These are phyloP conservation scores for Toxicodendron radicans DNA, from an alignment of 345 rosid species.

Conservation along the genomic window DNA sequence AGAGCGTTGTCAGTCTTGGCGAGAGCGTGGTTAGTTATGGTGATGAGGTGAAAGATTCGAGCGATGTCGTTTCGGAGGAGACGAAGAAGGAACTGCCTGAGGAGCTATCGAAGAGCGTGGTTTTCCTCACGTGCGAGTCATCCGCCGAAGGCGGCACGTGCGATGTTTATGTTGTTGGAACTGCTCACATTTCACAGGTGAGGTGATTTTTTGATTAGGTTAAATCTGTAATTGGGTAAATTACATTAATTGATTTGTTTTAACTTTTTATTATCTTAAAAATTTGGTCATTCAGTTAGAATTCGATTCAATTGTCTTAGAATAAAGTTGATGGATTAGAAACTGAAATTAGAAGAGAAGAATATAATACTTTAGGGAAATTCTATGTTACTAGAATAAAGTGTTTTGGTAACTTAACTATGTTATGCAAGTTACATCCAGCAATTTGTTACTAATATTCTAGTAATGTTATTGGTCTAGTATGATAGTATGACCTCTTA, in stretches of 20 bases:
- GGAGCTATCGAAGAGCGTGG: conserved; percentile 66
- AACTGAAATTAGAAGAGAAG: not conserved
- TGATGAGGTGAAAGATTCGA: conserved; percentile 36
- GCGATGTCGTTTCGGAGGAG: conserved; percentile 28
- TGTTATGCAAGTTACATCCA: not conserved
- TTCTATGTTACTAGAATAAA: not conserved
- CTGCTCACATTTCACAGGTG: conserved; percentile 95
- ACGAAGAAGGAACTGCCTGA: conserved; percentile 52
- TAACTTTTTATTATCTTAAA: not conserved
- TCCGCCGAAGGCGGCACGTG: conserved; percentile 68
- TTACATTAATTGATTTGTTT: not conserved
- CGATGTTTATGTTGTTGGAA: conserved; percentile 83
- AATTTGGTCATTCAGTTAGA: not conserved
- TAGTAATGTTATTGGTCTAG: not conserved
- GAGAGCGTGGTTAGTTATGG: conserved; percentile 33
- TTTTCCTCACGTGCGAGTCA: conserved; percentile 74
- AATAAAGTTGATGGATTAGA: not conserved
- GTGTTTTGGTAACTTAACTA: not conserved
- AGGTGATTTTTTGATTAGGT: conserved; percentile 41
- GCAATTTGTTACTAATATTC: not conserved
- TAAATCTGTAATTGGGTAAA: conserved; percentile 2
- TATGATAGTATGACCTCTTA: not conserved
- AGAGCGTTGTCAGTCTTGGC: conserved; percentile 62
- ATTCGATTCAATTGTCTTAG: not conserved
- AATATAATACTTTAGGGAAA: not conserved